Conservation (phyloP, 805 yeast genomes). For the Candida succiphila region DNA sequence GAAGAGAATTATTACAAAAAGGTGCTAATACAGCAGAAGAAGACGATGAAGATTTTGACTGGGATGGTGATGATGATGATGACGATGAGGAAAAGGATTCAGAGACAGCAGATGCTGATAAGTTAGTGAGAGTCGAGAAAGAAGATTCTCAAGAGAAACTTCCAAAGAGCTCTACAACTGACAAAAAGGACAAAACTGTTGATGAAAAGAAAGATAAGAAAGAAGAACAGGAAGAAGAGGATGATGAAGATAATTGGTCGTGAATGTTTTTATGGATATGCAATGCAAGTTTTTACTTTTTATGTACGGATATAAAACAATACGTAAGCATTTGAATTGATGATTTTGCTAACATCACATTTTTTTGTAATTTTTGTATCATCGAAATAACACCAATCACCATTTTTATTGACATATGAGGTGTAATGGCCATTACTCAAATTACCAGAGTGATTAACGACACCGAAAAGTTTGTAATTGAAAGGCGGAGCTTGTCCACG, state of each 20-base stretch:
- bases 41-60: constrained; percentile 43
- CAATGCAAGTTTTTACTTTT: background rate
- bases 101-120: constrained; percentile 6
- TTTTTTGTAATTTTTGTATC: constrained; percentile 58
- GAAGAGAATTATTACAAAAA: constrained; percentile 50
- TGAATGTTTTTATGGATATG: constrained; percentile 8
- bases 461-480: constrained; percentile 66
- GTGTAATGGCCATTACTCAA: constrained; percentile 87
- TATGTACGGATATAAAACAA: constrained; percentile 54
- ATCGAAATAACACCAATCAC: constrained; percentile 74
- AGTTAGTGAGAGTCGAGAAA: constrained; percentile 2
- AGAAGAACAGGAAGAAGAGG: constrained; percentile 8
- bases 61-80: constrained; percentile 39
- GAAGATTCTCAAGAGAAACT: constrained; percentile 3
- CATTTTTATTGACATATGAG: constrained; percentile 55
- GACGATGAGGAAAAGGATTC: constrained; percentile 11
- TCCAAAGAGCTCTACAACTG: background rate
- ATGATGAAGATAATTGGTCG: constrained; percentile 51
- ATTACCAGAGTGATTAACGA: constrained; percentile 77
- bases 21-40: constrained; percentile 28
- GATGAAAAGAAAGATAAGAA: background rate
- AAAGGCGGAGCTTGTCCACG: constrained; percentile 79
- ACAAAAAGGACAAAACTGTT: constrained; percentile 1
- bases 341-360: constrained; percentile 40
- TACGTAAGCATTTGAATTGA: constrained; percentile 74